Percentiles rank a stretch among this genome's conserved stretches.
These are phyloP conservation scores for Ustilago esculenta DNA, from an alignment of 1,284 basidiomycete genomes.

Conservation along the genomic window DNA sequence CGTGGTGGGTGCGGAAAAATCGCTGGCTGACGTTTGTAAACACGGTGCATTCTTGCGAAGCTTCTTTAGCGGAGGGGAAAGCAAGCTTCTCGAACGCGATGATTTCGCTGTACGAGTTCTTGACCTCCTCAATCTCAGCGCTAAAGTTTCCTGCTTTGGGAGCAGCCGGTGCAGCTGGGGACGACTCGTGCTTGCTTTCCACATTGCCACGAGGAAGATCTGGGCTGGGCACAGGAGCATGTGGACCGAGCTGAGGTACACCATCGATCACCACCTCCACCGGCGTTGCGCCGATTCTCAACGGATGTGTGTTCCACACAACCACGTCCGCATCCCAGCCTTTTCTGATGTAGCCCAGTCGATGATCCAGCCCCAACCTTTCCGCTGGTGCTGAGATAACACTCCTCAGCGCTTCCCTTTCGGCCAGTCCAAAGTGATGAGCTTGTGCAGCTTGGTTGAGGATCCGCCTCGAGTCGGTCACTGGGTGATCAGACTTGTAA, in stretches of 20 bases:
- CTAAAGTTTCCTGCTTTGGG: constrained; percentile 39
- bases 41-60: constrained; percentile 22
- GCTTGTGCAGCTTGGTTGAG: constrained; percentile 87
- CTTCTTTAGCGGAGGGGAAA: constrained; percentile 40
- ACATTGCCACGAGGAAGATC: constrained; percentile 4
- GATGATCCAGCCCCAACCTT: constrained; percentile 80
- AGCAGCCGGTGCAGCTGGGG: constrained; percentile 28
- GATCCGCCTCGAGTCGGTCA: constrained; percentile 79
- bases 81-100: constrained; percentile 40
- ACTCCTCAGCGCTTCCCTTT: constrained; percentile 75
- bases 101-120: constrained; percentile 34
- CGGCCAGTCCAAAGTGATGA: constrained; percentile 74
- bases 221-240: constrained; percentile 23
- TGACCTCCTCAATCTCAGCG: constrained; percentile 46
- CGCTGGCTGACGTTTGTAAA: constrained; percentile 48
- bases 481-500: constrained; percentile 76
- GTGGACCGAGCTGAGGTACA: constrained; percentile 67
- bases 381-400: constrained; percentile 82
- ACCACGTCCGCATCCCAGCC: constrained; percentile 78
- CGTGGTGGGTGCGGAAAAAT: constrained; percentile 11
- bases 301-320: constrained; percentile 86
- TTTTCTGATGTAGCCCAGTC: constrained; percentile 78
- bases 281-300: constrained; percentile 72
- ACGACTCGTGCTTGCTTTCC: too few species aligned
- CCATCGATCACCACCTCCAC: constrained; percentile 74